Base-by-base conservation (phyloP, 306 rosid species). In the Cicer chorassanicum region DNA sequence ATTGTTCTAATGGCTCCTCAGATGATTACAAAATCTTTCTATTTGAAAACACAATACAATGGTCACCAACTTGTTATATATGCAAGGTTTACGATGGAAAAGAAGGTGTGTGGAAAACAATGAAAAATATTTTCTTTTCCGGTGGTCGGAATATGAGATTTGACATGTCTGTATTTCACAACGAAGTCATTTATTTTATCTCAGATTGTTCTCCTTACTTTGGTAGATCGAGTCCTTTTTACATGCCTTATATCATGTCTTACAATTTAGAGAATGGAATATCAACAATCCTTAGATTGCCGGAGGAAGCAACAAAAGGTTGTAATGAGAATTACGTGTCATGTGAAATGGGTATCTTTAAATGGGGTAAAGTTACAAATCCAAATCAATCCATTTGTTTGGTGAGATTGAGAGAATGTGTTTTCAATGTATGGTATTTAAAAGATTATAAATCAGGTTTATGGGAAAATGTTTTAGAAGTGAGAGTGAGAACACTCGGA, bases 401-500 rank as follows among this genome's bases (percentile, higher is more conserved):
- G 59, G 72, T 72, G 29, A 72, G 70, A 10, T 39, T 70, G 5
- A 57, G 16, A 14, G 65, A 59, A 6, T 8, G 11, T 8, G 29
- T 39, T 0, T 82, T 82, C 1, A 72, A 79, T 0, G 0, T 72
- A 1, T 82, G 82, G 79, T 2, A 24, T 61, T 16, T 77, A 49
- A 36, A 3, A 8, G 39, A 72, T 41, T 77, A 66, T 3, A 40
- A 71, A 9, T 9, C 15, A 11, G 0, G 2, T 8, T 46, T 0
- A 1, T 82, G 85, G 79, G 0, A 0, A 8, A 77, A 15, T 18
- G 5, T 66, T 34, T 19, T 77, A 2, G 72, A 72, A 1, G 4
- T 72, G 6, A 65, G 65, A 14, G 73, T 71, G 9, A 71, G 48
- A 19, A 69, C 55, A n/a, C 36, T 79, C 56, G 71, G 73, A 1